Base-by-base conservation (phyloP, 371 early-diverging fungal genomes). In the Thermomucor indicae-seudaticae region DNA sequence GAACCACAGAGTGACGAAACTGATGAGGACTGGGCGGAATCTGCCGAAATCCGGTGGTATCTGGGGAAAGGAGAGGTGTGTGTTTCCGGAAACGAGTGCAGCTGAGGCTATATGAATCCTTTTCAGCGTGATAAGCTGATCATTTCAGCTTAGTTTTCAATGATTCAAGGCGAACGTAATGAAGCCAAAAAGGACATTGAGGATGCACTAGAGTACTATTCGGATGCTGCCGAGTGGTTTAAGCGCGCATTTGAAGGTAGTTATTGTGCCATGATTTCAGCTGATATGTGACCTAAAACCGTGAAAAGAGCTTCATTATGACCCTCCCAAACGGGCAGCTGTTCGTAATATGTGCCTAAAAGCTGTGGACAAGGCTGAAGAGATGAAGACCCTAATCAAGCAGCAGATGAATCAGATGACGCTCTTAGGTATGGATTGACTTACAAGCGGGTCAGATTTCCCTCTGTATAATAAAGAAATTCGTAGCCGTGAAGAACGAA, bases 161-260 rank as follows among this genome's bases (percentile, higher is more conserved):
- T 49, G 47, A 60, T 58, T 42, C 79, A 79, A 61, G 79, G 65
- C 0, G 63, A 63, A 44, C 30, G 66, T 17, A 70, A 72, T 43
- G 77, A 79, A 40, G 37, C 39, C 6, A 66, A 75, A 47, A 60
- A 58, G 6, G 51, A 68, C 48, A 52, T 31, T 6, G 72, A 71
- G 16, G 54, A 67, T 39, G 78, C 78, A 6, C 55, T 79, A 11
- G 68, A 68, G 8, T 67, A 78, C 42, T 77, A 65, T 34, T 55
- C 60, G 11, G 70, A 75, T 32, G 64, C 80, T 23, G 80, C 80
- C 2, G 71, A 70, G 30, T 54, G 55, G 10, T 74, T 48, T 31
- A 47, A 73, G 5, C 66, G 55, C 37, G 78, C 67, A 2, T 72
- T 61, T 35, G 65, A 64, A 63, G 62, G 70, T 70, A 54, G 37